A percentile compares a stretch with the other conserved stretches of the same genome.
Conservation (phyloP, 306 rosid genomes). For the Vigna nakashimae region DNA sequence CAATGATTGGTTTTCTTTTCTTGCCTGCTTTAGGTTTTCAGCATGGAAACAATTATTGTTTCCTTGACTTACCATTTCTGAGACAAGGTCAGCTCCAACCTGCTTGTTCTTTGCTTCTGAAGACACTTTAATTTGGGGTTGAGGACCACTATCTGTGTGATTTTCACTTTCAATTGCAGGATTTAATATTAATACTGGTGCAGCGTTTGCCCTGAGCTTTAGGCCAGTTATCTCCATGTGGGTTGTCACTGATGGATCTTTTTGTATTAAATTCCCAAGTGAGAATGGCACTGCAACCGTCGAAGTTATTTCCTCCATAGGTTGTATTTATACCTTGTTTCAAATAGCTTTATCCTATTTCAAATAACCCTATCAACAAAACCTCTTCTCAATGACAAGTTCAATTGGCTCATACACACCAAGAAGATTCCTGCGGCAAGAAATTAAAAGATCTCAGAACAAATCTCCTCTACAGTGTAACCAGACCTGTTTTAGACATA, state of each 20-base stretch:
- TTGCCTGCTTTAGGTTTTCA: constrained; percentile 35
- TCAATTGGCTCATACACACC: constrained; percentile 38
- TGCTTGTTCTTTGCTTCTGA: constrained; percentile 39
- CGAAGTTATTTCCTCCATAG: constrained; percentile 68
- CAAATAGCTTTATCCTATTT: constrained; percentile 48
- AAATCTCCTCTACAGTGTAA: constrained; percentile 22
- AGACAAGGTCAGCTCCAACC: constrained; percentile 43
- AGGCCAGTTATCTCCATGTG: constrained; percentile 66
- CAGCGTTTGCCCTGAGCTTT: constrained; percentile 60
- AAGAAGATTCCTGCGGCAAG: constrained; percentile 36
- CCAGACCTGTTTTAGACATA: not conserved
- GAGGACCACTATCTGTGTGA: constrained; percentile 34
- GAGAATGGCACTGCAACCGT: constrained; percentile 67
- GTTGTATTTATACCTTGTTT: constrained; percentile 38
- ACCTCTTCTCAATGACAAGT: constrained; percentile 32
- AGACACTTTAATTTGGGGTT: constrained; percentile 31
- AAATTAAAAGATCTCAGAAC: constrained; percentile 25
- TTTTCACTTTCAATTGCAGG: constrained; percentile 48
- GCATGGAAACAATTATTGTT: not conserved
- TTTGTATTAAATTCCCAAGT: constrained; percentile 60
- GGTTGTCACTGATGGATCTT: constrained; percentile 60
- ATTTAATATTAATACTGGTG: constrained; percentile 55
- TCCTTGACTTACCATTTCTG: constrained; percentile 45
- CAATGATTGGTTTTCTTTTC: constrained; percentile 41
- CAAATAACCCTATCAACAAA: constrained; percentile 12